Percentiles rank a stretch among this genome's conserved stretches.
Conservation (phyloP, 495 filamentous ascomycete species). For the Trichoderma reesei region DNA sequence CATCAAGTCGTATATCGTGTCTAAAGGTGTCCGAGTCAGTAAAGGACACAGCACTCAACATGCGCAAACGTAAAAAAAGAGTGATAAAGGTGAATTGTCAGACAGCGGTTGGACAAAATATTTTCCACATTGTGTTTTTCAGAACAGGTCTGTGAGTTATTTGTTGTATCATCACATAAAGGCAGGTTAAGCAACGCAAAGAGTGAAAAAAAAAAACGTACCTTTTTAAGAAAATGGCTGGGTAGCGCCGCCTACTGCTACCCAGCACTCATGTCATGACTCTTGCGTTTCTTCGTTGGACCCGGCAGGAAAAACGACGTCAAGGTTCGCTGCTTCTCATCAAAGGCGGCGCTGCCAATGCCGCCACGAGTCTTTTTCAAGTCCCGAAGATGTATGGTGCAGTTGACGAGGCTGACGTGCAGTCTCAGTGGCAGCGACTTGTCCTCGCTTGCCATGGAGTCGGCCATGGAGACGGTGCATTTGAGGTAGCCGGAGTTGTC, state of each 20-base stretch:
- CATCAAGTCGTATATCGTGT: background rate
- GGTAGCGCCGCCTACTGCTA: background rate
- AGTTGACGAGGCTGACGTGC: conserved; percentile 48
- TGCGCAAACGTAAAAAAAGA: conserved; percentile 11
- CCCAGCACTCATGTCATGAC: conserved; percentile 6
- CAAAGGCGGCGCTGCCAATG: conserved; percentile 64
- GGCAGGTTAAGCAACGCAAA: background rate
- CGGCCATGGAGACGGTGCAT: conserved; percentile 11
- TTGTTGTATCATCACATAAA: conserved; percentile 51
- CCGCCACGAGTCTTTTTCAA: conserved; percentile 69
- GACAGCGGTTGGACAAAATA: conserved; percentile 69
- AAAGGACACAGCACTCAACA: conserved; percentile 10
- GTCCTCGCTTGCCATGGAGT: conserved; percentile 11
- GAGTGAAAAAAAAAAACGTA: conserved; percentile 22
- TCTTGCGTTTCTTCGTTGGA: conserved; percentile 13
- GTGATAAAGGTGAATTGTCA: conserved; percentile 35
- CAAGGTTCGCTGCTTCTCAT: conserved; percentile 60
- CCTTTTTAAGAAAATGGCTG: conserved; percentile 10
- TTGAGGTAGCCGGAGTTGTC: conserved; percentile 36
- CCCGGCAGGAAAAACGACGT: conserved; percentile 55
- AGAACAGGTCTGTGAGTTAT: conserved; percentile 77
- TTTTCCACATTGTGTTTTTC: conserved; percentile 51
- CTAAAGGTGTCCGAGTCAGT: conserved; percentile 17
- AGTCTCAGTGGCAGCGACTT: conserved; percentile 16
- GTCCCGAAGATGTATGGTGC: conserved; percentile 55